Base-by-base conservation (phyloP, 1,284 basidiomycete genomes). In the Coriolopsis trogii region DNA sequence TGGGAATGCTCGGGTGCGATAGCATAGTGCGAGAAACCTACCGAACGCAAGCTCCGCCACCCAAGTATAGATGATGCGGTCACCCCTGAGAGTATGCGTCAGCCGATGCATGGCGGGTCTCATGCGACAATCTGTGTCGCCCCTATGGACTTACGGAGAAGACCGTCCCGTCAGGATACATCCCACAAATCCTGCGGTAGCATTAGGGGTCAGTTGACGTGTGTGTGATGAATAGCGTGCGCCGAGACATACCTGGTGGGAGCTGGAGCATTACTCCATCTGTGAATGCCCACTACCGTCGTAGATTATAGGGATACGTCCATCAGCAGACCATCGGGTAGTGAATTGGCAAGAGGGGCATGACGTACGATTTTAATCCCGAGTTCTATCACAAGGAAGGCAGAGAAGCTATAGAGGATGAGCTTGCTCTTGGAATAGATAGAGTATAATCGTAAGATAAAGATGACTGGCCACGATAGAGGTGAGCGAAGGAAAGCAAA, bases 1-100 rank as follows among this genome's bases (percentile, higher is more conserved):
- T 39, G 41, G 28, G 33, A 41, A 38, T 28, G 26, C 4, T 31
- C 23, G 34, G 16, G 29, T 31, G 34, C 13, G 18, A 7, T 20
- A 29, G 25, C 21, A 41, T n/a, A 44, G 48, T 41, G n/a, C n/a
- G n/a, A n/a, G n/a, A n/a, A n/a, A n/a, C n/a, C n/a, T 43, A 66
- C 64, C 64, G 45, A 66, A 66, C 12, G 62, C 56, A 20, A 66
- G 61, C 29, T 66, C 64, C 36, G 61, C 63, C 5, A 64, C 63
- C 64, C 64, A 66, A 15, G 64, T 66, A 36, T 58, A 66, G 28
- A 66, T 61, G 24, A 66, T 47, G n/a, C 64, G 61, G 38, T 63
- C 59, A 26, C 59, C 58, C 26, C 57, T 63, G 53, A 26, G 49
- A 37, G 40, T 47, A 29, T n/a, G n/a, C n/a, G n/a, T n/a, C n/a